Evolutionary conservation across 805 yeast species (phyloP).

Genomic region (Wickerhamiella sorbophila): DNA sequence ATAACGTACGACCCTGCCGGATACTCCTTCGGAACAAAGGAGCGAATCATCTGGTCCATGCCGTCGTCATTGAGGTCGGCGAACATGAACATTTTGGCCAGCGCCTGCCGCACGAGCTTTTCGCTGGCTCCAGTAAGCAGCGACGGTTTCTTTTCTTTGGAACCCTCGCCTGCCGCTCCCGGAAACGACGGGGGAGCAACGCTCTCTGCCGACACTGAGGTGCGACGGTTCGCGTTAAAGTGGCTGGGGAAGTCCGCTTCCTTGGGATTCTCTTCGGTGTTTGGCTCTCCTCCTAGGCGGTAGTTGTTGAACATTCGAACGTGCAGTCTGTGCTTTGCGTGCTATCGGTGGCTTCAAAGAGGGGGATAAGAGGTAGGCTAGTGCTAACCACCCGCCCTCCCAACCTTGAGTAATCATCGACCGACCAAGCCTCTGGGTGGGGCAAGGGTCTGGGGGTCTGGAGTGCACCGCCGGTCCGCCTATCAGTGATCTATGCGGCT

Average conservation of each 20-base stretch:
- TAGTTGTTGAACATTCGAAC: slow-evolving; percentile 13
- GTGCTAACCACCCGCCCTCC: too few relatives aligned
- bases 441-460: too few relatives aligned
- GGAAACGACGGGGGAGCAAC: not conserved
- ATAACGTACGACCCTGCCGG: slow-evolving; percentile 52
- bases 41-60: slow-evolving; percentile 60
- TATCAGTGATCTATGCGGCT: too few relatives aligned
- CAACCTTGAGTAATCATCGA: too few relatives aligned
- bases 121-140: slow-evolving; percentile 22
- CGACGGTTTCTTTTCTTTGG: not conserved
- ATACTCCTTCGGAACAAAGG: slow-evolving; percentile 62
- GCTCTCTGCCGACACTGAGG: slow-evolving; percentile 7
- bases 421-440: too few relatives aligned
- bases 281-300: slow-evolving; percentile 11
- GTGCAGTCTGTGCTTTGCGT: not conserved
- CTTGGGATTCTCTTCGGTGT: not conserved
- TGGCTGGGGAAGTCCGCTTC: slow-evolving; percentile 13
- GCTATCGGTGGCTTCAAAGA: too few relatives aligned
- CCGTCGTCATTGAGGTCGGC: slow-evolving; percentile 69
- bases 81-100: slow-evolving; percentile 73
- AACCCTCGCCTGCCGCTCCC: not conserved
- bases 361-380: too few relatives aligned
- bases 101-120: slow-evolving; percentile 52
- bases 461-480: too few relatives aligned
- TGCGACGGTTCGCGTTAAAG: slow-evolving; percentile 9